phyloP scores from a whole-genome alignment of 176 grass and related monocot genomes.

The Alopecurus myosuroides region DNA sequence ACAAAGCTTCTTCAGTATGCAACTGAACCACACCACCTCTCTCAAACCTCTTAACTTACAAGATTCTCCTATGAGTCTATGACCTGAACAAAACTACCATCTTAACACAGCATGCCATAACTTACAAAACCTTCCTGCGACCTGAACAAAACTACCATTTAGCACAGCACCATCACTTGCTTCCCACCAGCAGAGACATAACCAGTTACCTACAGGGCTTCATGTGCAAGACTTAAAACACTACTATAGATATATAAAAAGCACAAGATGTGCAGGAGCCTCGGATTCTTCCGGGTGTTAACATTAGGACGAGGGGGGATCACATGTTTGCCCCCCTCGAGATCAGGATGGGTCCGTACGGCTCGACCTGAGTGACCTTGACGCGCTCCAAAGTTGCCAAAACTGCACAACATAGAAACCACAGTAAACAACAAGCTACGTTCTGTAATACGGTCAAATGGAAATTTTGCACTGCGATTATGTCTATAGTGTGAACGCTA shows the following conservation, averaged over 20 bases:
- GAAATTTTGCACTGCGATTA: not conserved
- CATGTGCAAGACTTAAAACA: constrained; percentile 3
- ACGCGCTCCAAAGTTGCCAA: constrained; percentile 61
- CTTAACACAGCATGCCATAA: too few species aligned
- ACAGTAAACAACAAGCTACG: not conserved
- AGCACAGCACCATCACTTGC: not conserved
- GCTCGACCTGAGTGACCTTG: constrained; percentile 49
- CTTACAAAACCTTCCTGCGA: too few species aligned
- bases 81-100: too few species aligned
- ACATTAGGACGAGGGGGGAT: not conserved
- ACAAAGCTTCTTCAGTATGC: not conserved
- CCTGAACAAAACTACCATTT: not conserved
- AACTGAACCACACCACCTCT: not conserved
- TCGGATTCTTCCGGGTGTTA: not conserved
- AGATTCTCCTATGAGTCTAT: too few species aligned
- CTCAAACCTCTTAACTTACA: constrained; percentile 2
- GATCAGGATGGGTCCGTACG: constrained; percentile 72
- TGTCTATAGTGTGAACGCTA: not conserved
- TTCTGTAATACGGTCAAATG: not conserved
- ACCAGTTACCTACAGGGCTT: constrained; percentile 5
- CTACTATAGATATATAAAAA: constrained; percentile 1
- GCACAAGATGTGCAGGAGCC: not conserved
- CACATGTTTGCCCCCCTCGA: constrained; percentile 78
- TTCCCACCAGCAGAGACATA: not conserved
- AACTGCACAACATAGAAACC: constrained; percentile 41